These are phyloP conservation scores for Zygosaccharomyces siamensis DNA, from an alignment of 805 yeast genomes.

Conservation along the genomic window DNA sequence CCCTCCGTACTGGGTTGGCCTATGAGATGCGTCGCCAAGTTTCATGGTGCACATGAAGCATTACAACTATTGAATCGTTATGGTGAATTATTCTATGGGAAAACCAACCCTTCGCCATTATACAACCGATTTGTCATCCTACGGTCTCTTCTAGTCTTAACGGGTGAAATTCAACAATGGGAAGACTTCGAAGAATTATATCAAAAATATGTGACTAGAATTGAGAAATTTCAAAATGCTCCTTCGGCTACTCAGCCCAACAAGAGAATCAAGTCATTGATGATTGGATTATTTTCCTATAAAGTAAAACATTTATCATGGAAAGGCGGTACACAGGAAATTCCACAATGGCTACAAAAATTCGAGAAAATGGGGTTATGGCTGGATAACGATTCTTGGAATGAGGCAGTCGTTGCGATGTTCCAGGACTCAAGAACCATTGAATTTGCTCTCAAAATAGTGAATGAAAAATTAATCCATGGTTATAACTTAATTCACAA, in stretches of 20 bases:
- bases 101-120: constrained; percentile 19
- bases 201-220: constrained; percentile 18
- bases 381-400: constrained; percentile 33
- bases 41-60: constrained; percentile 33
- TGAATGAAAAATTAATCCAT: constrained; percentile 35
- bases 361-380: constrained; percentile 26
- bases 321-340: constrained; percentile 12
- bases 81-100: constrained; percentile 27
- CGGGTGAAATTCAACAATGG: constrained; percentile 34
- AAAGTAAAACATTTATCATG: constrained; percentile 22
- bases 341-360: constrained; percentile 20
- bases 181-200: constrained; percentile 25
- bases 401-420: constrained; percentile 30
- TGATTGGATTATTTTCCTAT: constrained; percentile 24
- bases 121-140: constrained; percentile 29
- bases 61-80: constrained; percentile 33
- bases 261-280: constrained; percentile 15
- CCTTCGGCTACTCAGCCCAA: constrained; percentile 25
- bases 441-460: constrained; percentile 27
- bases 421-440: constrained; percentile 29
- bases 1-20: constrained; percentile 38
- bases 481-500: constrained; percentile 35
- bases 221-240: constrained; percentile 17
- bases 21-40: constrained; percentile 30
- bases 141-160: constrained; percentile 31